Conservation (phyloP, 768 basidiomycete genomes). For the Chlorophyllum brunneum region DNA sequence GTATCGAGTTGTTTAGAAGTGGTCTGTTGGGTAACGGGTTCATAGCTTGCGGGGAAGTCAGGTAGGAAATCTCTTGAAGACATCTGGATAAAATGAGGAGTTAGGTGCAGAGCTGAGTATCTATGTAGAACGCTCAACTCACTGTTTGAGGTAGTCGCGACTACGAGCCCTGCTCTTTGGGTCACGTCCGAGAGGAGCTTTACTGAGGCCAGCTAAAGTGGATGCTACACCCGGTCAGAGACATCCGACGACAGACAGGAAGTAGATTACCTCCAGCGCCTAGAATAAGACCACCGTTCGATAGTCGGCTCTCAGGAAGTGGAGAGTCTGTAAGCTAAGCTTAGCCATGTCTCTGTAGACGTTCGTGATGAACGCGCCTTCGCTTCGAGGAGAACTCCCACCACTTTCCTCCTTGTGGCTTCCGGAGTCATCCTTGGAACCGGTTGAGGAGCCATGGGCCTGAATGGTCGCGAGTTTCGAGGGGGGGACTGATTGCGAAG, state of each 20-base stretch:
- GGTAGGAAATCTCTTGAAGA: constrained; percentile 95
- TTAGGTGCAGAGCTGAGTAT: neutral
- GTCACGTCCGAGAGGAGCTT: constrained; percentile 78
- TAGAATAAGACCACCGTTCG: constrained; percentile 53
- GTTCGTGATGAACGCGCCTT: constrained; percentile 45
- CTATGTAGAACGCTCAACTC: constrained; percentile 26
- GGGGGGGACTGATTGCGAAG: constrained; percentile 55
- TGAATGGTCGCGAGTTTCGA: constrained; percentile 65
- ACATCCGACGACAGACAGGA: constrained; percentile 55
- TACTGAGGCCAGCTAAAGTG: constrained; percentile 50
- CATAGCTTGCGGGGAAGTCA: constrained; percentile 95
- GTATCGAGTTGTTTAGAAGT: constrained; percentile 60
- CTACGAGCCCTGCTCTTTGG: constrained; percentile 95
- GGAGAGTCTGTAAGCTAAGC: constrained; percentile 55
- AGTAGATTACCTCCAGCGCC: constrained; percentile 47
- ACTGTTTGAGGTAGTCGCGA: constrained; percentile 97
- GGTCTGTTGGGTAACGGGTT: constrained; percentile 93
- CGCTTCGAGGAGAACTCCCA: constrained; percentile 81
- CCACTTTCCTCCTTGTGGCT: constrained; percentile 79
- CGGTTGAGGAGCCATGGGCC: constrained; percentile 40
- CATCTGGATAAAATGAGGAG: constrained; percentile 48
- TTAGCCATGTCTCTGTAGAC: constrained; percentile 4
- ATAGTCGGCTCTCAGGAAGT: constrained; percentile 60
- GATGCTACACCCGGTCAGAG: constrained; percentile 41
- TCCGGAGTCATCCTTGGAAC: constrained; percentile 67